phyloP scores from a whole-genome alignment of 345 rosid genomes.

The Salix arbutifolia region DNA sequence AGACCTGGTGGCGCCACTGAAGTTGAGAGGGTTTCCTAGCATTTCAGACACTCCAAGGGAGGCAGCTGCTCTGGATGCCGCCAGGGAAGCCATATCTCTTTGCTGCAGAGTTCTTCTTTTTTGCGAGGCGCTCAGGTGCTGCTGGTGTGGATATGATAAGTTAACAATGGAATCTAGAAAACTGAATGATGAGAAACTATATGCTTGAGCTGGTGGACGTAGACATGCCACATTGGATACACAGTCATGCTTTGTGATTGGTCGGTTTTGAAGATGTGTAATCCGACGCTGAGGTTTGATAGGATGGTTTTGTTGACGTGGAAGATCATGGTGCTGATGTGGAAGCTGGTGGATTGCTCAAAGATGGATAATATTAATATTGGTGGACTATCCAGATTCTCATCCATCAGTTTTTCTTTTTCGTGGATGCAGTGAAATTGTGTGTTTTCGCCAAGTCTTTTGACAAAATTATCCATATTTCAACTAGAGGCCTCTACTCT shows the following conservation, averaged over 20 bases:
- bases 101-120: not conserved
- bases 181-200: slow-evolving; percentile 29
- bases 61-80: slow-evolving; percentile 57
- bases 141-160: too few relatives aligned
- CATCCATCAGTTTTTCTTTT: not conserved
- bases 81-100: slow-evolving; percentile 45
- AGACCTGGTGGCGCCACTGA: slow-evolving; percentile 43
- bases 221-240: slow-evolving; percentile 45
- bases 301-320: slow-evolving; percentile 44
- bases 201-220: slow-evolving; percentile 59
- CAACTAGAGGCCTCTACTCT: too few relatives aligned
- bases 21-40: slow-evolving; percentile 70
- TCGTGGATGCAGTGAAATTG: too few relatives aligned
- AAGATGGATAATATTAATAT: slow-evolving; percentile 3
- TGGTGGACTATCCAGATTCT: slow-evolving; percentile 7
- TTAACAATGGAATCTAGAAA: not conserved
- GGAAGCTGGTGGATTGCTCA: slow-evolving; percentile 14
- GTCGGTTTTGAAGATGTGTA: slow-evolving; percentile 34
- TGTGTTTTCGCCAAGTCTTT: too few relatives aligned
- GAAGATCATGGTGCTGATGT: slow-evolving; percentile 46
- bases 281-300: slow-evolving; percentile 56
- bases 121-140: not conserved
- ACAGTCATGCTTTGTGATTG: slow-evolving; percentile 33
- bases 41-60: slow-evolving; percentile 80
- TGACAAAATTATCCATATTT: too few relatives aligned